Percentiles rank a stretch among this genome's conserved stretches.
Evolutionary conservation across 768 basidiomycete genomes (phyloP).

Genomic region (Arthromyces matolae): DNA sequence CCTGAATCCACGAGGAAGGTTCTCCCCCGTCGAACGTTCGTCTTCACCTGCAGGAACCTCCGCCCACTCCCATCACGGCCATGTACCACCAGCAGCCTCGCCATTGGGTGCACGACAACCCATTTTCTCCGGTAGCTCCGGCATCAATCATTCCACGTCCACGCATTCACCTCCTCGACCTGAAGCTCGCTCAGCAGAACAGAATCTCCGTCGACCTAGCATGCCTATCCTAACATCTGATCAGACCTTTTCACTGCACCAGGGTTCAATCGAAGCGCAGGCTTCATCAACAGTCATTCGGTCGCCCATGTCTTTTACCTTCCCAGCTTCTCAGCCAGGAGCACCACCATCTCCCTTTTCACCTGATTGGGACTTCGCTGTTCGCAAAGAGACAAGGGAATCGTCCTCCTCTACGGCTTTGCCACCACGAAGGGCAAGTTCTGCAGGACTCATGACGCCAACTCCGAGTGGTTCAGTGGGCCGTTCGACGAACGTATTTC

Average conservation of each 20-base stretch:
- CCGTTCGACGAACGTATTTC: slow-evolving; percentile 19
- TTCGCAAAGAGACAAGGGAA: too few relatives aligned
- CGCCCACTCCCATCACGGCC: slow-evolving; percentile 14
- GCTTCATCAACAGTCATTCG: slow-evolving; percentile 5
- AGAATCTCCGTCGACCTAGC: slow-evolving; percentile 21
- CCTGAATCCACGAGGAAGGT: slow-evolving; percentile 17
- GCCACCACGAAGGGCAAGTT: slow-evolving; percentile 17
- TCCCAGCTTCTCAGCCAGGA: background rate
- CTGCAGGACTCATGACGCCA: slow-evolving; percentile 15
- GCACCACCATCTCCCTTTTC: slow-evolving; percentile 4
- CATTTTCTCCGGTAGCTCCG: slow-evolving; percentile 3
- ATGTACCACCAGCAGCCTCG: slow-evolving; percentile 13
- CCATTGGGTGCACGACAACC: slow-evolving; percentile 11
- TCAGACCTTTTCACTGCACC: slow-evolving; percentile 6
- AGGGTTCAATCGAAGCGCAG: background rate
- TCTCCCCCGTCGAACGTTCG: slow-evolving; percentile 24
- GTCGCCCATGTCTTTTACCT: slow-evolving; percentile 1
- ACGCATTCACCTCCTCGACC: slow-evolving; percentile 20
- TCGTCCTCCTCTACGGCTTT: background rate
- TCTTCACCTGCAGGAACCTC: slow-evolving; percentile 22
- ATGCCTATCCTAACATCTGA: slow-evolving; percentile 22
- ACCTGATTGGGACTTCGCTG: slow-evolving; percentile 5
- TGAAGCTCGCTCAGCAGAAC: slow-evolving; percentile 4
- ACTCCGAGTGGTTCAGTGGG: slow-evolving; percentile 13
- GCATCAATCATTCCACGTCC: slow-evolving; percentile 25